These are phyloP conservation scores for Cunninghamia lanceolata DNA, from an alignment of 75 land plant genomes.

Conservation along the genomic window DNA sequence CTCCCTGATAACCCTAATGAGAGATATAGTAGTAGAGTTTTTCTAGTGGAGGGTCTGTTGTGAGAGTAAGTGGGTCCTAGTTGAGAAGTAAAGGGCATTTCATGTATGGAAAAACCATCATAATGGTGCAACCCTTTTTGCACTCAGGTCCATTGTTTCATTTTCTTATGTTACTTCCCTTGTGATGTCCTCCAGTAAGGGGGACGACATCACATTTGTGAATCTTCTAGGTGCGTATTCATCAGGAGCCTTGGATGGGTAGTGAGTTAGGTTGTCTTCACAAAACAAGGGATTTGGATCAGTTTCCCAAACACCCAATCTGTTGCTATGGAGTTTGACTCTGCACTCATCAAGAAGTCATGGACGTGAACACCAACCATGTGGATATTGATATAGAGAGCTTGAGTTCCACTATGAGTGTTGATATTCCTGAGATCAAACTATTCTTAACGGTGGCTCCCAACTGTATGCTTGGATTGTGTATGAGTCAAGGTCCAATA, in stretches of 20 bases:
- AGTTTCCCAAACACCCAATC: not conserved
- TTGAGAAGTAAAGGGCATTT: conserved; percentile 34
- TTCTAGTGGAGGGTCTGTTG: conserved; percentile 13
- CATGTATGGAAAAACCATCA: conserved; percentile 49
- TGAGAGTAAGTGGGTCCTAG: conserved; percentile 28
- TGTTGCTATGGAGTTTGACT: conserved; percentile 51
- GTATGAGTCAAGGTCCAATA: conserved; percentile 40
- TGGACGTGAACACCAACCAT: conserved; percentile 33
- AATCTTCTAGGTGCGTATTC: conserved; percentile 30
- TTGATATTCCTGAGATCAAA: conserved; percentile 27
- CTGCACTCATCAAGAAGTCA: conserved; percentile 20
- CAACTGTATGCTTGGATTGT: conserved; percentile 62
- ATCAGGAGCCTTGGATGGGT: conserved; percentile 20
- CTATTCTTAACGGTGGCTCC: conserved; percentile 41
- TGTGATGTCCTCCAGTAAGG: conserved; percentile 38
- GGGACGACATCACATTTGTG: conserved; percentile 57
- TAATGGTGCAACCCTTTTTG: conserved; percentile 20
- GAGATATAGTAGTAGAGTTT: conserved; percentile 41
- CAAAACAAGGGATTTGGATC: not conserved
- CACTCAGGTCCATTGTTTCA: conserved; percentile 27
- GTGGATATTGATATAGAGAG: conserved; percentile 51
- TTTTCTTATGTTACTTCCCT: conserved; percentile 62
- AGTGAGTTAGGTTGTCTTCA: conserved; percentile 36
- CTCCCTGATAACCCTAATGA: conserved; percentile 34
- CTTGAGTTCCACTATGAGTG: conserved; percentile 24